Conservation (phyloP, 164 flowering plant species). For the Malania oleifera region DNA sequence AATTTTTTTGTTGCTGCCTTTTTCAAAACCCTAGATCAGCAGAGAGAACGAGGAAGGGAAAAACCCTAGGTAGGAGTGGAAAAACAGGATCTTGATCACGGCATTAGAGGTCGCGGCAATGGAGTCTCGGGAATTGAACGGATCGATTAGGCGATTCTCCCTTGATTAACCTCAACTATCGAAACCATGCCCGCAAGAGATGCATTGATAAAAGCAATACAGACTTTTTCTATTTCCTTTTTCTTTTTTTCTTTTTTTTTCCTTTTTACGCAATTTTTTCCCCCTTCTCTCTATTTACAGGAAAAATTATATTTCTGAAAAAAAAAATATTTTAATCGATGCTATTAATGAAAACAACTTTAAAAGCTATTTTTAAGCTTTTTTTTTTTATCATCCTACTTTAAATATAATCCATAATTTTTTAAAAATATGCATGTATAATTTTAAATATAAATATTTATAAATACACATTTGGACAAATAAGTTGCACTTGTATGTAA, state of each 20-base stretch:
- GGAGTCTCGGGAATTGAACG: constrained; percentile 19
- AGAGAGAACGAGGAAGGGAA: not conserved
- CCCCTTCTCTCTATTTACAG: not conserved
- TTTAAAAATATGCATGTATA: too few species aligned
- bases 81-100: not conserved
- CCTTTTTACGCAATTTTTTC: too few species aligned
- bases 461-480: too few species aligned
- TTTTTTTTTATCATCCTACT: too few species aligned
- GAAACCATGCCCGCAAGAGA: constrained; percentile 4
- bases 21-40: constrained; percentile 3
- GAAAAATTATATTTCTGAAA: not conserved
- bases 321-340: too few species aligned
- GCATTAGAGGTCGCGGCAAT: constrained; percentile 8
- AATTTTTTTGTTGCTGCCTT: too few species aligned
- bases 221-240: constrained; percentile 1
- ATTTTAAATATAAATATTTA: too few species aligned
- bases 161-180: not conserved
- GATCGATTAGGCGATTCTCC: constrained; percentile 3
- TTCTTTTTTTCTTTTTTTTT: constrained; percentile 9
- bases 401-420: too few species aligned
- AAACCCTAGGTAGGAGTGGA: constrained; percentile 20
- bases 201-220: constrained; percentile 12
- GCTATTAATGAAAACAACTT: too few species aligned
- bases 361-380: too few species aligned
- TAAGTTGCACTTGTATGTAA: too few species aligned